phyloP scores from a whole-genome alignment of 257 asterid species.

The Penstemon davidsonii region DNA sequence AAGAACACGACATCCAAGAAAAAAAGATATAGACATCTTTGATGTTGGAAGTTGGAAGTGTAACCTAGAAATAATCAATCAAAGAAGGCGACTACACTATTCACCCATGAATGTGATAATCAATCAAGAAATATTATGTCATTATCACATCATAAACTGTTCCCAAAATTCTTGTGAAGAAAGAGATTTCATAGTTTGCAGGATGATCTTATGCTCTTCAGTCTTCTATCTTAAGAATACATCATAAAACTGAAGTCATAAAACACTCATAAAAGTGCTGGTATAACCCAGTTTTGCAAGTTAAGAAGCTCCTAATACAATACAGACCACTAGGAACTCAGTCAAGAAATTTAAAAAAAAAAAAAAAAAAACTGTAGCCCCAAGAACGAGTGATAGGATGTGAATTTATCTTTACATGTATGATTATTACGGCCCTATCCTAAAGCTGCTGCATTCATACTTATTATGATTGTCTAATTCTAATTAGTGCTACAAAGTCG shows the following conservation, averaged over 20 bases:
- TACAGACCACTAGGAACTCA: neutral
- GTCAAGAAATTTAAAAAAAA: neutral
- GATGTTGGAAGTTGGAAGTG: no score
- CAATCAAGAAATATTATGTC: no score
- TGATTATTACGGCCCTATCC: neutral
- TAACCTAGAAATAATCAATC: neutral
- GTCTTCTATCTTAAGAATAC: no score
- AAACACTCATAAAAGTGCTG: neutral
- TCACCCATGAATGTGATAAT: no score
- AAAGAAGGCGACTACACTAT: neutral
- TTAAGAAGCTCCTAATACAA: neutral
- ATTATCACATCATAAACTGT: neutral
- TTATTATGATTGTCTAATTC: neutral
- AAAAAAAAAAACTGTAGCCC: neutral
- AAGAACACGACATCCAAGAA: neutral
- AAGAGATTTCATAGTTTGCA: neutral
- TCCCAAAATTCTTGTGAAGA: neutral
- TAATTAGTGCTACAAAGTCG: neutral
- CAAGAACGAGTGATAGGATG: neutral
- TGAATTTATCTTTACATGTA: no score
- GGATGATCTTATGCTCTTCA: neutral
- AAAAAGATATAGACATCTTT: neutral
- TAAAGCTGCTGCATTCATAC: conserved; percentile 2
- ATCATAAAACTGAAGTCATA: neutral
- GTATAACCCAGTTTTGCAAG: no score